Evolutionary conservation across 108 stramenopile species (phyloP).

Genomic region (Skeletonema costatum): DNA sequence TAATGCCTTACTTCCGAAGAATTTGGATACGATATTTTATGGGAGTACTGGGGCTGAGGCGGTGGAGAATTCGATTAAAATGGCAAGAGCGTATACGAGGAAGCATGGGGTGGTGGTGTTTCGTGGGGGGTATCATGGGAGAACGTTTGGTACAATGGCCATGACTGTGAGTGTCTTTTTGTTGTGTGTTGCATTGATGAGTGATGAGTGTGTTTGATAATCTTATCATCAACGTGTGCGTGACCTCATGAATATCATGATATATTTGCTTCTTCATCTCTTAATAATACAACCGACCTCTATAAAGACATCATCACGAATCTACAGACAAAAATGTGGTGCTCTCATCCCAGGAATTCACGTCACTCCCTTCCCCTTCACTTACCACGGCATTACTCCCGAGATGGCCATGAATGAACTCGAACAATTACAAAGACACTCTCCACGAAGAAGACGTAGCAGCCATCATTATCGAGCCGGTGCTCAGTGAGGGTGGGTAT

Average conservation of each 20-base stretch:
- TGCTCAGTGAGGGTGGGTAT: constrained; percentile 72
- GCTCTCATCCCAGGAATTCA: constrained; percentile 21
- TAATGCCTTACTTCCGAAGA: constrained; percentile 35
- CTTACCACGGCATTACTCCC: constrained; percentile 36
- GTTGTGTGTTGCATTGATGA: background rate
- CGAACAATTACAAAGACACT: constrained; percentile 54
- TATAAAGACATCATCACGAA: constrained; percentile 29
- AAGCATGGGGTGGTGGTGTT: constrained; percentile 68
- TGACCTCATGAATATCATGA: background rate
- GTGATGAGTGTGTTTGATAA: background rate
- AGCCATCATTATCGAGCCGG: constrained; percentile 65
- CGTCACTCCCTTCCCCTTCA: constrained; percentile 55
- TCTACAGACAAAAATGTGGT: constrained; percentile 26
- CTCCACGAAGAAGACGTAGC: constrained; percentile 53
- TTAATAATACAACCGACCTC: too few relatives aligned
- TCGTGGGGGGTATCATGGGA: constrained; percentile 70
- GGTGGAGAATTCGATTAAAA: constrained; percentile 69
- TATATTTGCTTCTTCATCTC: too few relatives aligned
- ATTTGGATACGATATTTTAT: constrained; percentile 61
- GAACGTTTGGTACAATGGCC: constrained; percentile 71
- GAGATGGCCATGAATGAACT: constrained; percentile 43
- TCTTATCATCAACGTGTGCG: background rate
- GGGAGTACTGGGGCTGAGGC: constrained; percentile 77
- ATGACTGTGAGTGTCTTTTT: constrained; percentile 51
- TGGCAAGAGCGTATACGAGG: constrained; percentile 68